Evolutionary conservation across 192 early-diverging fungal genomes (phyloP), one percentile per base, ranked within the genome.

Genomic region (Entrophospora sp.): DNA sequence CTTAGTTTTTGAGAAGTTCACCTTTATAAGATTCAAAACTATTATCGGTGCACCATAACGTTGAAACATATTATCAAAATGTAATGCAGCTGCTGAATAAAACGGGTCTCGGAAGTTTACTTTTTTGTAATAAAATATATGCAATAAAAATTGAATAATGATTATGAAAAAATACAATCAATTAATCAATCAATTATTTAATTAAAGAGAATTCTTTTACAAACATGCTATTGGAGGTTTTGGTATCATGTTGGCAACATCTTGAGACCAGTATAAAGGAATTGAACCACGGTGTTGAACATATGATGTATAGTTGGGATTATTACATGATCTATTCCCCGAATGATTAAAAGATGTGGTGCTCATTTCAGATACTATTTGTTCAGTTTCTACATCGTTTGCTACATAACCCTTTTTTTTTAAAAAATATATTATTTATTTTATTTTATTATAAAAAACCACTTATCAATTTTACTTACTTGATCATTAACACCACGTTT

Each of bases 361-460:
- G 20, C 86, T 85, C 77, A 92, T 88, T 58, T 95, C 94, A 24
- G 87, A 77, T 0, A 97, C 95, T 66, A 99, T 97, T 73, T 99
- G 96, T 73, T 99, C 96, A 1, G 94, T 94, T 75, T 99, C 96
- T 1, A 99, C 95, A 62, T 99, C 96, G 71, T 99, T 99, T 9
- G 96, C 96, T 10, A 99, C 96, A 73, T 89, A 96, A 5, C 96
- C 96, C 71, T 93, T n/a, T n/a, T n/a, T n/a, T n/a, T n/a, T n/a
- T n/a, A n/a, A n/a, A n/a, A n/a, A n/a, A n/a, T n/a, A n/a, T n/a
- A n/a, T n/a, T n/a, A n/a, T n/a, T n/a, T n/a, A n/a, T n/a, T n/a
- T n/a, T n/a, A n/a, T n/a, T n/a, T n/a, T n/a, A n/a, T n/a, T n/a
- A n/a, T n/a, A n/a, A n/a, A n/a, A n/a, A n/a, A n/a, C n/a, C n/a